These are phyloP conservation scores for Ophiosphaerella narmari DNA, from an alignment of 2,329 filamentous ascomycete species.

Conservation along the genomic window DNA sequence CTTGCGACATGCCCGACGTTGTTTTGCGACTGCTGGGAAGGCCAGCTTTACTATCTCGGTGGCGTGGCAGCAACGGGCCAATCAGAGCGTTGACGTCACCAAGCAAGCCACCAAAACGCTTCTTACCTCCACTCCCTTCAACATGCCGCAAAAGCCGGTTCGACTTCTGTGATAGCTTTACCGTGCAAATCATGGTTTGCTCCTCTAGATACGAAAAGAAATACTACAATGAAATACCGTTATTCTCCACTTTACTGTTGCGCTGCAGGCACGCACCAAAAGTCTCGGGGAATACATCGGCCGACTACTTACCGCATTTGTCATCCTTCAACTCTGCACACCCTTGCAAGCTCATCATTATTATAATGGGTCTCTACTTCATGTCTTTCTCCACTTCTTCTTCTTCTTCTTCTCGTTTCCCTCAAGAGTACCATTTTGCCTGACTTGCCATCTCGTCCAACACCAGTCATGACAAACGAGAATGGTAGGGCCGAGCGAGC, in stretches of 20 bases:
- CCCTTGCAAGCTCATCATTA: slow-evolving; percentile 13
- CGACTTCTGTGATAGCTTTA: no score
- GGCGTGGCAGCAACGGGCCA: slow-evolving; percentile 22
- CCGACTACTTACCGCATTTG: slow-evolving; percentile 24
- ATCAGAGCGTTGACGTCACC: slow-evolving; percentile 38
- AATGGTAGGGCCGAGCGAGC: slow-evolving; percentile 26
- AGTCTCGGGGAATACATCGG: slow-evolving; percentile 6
- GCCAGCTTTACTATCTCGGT: slow-evolving; percentile 40
- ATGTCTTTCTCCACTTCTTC: neutral
- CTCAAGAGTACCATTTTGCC: neutral
- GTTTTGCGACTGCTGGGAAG: slow-evolving; percentile 33
- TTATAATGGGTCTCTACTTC: neutral
- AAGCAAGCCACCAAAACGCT: neutral
- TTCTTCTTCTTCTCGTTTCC: neutral
- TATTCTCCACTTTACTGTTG: no score
- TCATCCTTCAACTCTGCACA: slow-evolving; percentile 12
- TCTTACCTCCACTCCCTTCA: neutral
- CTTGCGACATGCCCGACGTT: neutral
- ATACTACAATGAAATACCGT: no score
- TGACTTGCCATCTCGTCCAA: no score
- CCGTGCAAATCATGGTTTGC: no score
- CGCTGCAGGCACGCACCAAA: slow-evolving; percentile 14
- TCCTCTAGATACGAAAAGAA: no score
- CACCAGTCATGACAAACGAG: slow-evolving; percentile 16
- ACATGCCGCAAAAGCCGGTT: neutral